phyloP scores from a whole-genome alignment of 192 early-diverging fungal genomes.

The Backusella mclennaniae region DNA sequence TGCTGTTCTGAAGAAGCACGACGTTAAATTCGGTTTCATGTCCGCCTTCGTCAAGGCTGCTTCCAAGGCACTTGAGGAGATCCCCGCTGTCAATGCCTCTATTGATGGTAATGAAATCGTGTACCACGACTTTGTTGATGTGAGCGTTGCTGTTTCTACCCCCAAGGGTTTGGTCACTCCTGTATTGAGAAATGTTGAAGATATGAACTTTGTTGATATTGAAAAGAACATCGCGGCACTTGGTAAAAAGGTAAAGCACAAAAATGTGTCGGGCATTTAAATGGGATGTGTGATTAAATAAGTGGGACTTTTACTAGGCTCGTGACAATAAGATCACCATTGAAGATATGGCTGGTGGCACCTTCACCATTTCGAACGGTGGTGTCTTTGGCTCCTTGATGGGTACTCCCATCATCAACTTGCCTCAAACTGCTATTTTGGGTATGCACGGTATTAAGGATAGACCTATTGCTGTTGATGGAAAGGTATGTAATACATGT shows the following conservation, averaged over 20 bases:
- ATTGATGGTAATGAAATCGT: constrained; percentile 92
- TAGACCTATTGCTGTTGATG: constrained; percentile 90
- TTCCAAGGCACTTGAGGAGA: constrained; percentile 78
- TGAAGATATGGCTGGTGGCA: constrained; percentile 98
- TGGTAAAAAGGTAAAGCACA: constrained; percentile 64
- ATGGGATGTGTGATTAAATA: not conserved
- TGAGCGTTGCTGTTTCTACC: constrained; percentile 95
- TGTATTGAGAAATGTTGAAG: constrained; percentile 89
- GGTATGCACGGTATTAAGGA: constrained; percentile 99
- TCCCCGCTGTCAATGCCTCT: constrained; percentile 93
- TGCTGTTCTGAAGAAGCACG: constrained; percentile 88
- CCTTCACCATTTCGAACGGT: constrained; percentile 99
- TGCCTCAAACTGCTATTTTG: constrained; percentile 95
- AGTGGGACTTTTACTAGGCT: constrained; percentile 54
- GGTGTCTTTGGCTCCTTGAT: constrained; percentile 97
- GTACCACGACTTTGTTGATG: constrained; percentile 94
- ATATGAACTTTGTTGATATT: constrained; percentile 82
- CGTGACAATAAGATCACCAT: constrained; percentile 94
- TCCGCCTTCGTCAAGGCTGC: constrained; percentile 95
- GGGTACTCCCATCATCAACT: constrained; percentile 98
- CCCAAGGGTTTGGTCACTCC: constrained; percentile 99
- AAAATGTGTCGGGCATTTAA: not conserved
- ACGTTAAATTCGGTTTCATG: constrained; percentile 98
- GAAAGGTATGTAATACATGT: constrained; percentile 40
- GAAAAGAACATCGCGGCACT: constrained; percentile 91